These are phyloP conservation scores for Botrytis squamosa DNA, from an alignment of 2,329 filamentous ascomycete genomes.

Conservation along the genomic window DNA sequence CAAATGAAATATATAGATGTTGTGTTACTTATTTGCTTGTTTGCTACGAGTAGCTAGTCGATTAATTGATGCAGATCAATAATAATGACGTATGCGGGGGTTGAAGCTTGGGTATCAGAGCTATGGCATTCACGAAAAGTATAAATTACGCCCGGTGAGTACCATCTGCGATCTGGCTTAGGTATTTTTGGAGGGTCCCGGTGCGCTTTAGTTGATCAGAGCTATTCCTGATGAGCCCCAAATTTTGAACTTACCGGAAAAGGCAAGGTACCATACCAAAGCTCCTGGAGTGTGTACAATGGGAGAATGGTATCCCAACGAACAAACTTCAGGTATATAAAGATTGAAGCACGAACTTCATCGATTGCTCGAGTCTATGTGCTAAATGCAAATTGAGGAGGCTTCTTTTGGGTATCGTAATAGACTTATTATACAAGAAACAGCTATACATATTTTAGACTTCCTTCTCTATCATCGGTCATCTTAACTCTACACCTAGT, in stretches of 20 bases:
- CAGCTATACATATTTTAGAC: neutral
- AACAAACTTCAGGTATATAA: neutral
- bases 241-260: neutral
- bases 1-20: neutral
- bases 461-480: conserved; percentile 13
- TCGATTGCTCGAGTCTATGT: neutral
- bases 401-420: conserved; percentile 7
- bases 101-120: neutral
- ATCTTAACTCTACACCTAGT: conserved; percentile 78
- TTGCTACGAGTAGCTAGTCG: neutral
- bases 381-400: neutral
- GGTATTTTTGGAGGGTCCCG: neutral
- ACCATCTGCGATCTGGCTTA: neutral
- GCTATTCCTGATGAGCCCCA: neutral
- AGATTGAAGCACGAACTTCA: neutral
- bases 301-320: neutral
- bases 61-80: neutral
- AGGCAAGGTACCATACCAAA: neutral
- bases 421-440: neutral
- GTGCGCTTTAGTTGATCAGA: neutral
- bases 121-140: neutral
- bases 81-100: conserved; percentile 12
- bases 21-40: neutral
- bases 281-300: neutral
- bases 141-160: neutral